Evolutionary conservation across 257 asterid genomes (phyloP).

Genomic region (Solanum peruvianum): DNA sequence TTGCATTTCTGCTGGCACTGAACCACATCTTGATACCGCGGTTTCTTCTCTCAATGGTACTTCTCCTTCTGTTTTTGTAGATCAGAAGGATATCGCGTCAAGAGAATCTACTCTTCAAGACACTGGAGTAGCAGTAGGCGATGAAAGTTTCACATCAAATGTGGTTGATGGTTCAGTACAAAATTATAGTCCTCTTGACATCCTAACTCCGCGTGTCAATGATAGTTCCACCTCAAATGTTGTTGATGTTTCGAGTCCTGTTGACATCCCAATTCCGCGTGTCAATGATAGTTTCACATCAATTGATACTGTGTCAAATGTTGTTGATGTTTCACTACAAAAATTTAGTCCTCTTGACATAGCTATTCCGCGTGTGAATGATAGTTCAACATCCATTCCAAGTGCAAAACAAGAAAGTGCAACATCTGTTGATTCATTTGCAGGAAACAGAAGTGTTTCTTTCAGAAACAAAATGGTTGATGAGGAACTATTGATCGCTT

Average conservation of each 20-base stretch:
- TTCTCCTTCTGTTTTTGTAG: not conserved
- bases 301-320: not conserved
- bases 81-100: not conserved
- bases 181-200: not conserved
- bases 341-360: not conserved
- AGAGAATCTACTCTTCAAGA: not conserved
- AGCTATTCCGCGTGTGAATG: not conserved
- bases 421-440: not conserved
- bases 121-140: not conserved
- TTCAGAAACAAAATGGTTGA: constrained; percentile 1
- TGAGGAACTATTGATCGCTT: constrained; percentile 20
- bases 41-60: constrained; percentile 9
- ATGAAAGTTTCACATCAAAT: not conserved
- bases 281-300: not conserved
- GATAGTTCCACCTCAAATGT: not conserved
- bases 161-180: not conserved
- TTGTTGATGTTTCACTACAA: not conserved
- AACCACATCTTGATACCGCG: constrained; percentile 28
- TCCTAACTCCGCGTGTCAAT: not conserved
- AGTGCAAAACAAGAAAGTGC: not conserved
- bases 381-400: not conserved
- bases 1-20: constrained; percentile 60
- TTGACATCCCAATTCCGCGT: not conserved
- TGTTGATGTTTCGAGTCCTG: not conserved
- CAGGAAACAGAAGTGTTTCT: not conserved